Conservation (phyloP, 352 stramenopile species). For the Phytophthora macrochlamydospora region DNA sequence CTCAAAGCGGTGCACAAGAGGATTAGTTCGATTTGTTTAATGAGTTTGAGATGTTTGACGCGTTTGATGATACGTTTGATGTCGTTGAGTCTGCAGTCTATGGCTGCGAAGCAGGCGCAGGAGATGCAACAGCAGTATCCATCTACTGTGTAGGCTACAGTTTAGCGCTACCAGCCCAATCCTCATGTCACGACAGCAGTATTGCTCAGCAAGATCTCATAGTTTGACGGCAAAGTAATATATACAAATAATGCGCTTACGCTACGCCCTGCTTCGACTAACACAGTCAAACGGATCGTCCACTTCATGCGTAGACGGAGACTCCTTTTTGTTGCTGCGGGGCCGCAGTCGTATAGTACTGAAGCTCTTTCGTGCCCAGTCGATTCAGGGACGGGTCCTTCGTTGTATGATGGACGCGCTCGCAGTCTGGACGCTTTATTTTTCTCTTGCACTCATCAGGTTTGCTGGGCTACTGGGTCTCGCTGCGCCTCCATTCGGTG, state of each 20-base stretch:
- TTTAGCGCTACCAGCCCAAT: no score
- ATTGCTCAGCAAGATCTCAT: no score
- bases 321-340: constrained; percentile 21
- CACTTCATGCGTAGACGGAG: constrained; percentile 33
- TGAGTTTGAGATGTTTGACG: no score
- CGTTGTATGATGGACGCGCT: constrained; percentile 10
- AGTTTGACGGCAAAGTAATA: constrained; percentile 5
- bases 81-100: no score
- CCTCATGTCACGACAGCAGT: no score
- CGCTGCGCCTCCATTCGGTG: constrained; percentile 42
- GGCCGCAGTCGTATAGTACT: constrained; percentile 22
- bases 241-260: constrained; percentile 33
- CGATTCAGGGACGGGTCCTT: constrained; percentile 17
- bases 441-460: constrained; percentile 8
- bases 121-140: no score
- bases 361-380: constrained; percentile 22
- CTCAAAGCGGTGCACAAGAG: no score
- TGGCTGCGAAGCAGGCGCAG: no score
- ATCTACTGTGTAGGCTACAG: no score
- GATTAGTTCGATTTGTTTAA: no score
- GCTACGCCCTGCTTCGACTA: constrained; percentile 7
- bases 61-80: no score
- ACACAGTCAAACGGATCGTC: constrained; percentile 16
- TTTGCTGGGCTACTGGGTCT: constrained; percentile 9
- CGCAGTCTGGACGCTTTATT: constrained; percentile 1